Conservation (phyloP, 176 grass and related monocot genomes). For the Oryza australiensis region DNA sequence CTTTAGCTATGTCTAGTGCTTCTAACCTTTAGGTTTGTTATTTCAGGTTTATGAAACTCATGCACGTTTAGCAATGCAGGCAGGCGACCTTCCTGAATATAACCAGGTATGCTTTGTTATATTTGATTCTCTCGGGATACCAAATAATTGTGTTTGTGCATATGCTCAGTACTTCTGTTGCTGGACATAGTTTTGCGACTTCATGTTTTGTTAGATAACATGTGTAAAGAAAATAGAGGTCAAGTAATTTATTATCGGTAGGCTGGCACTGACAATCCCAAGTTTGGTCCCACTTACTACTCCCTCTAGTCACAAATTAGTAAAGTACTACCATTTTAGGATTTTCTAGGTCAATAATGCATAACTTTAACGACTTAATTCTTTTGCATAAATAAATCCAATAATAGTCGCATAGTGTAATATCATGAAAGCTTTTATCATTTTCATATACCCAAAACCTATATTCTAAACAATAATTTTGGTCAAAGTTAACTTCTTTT, state of each 20-base stretch:
- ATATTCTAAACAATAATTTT: no score
- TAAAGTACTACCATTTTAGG: no score
- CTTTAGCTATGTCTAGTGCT: slow-evolving; percentile 8
- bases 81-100: slow-evolving; percentile 85
- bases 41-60: slow-evolving; percentile 97
- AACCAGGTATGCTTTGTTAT: slow-evolving; percentile 70
- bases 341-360: no score
- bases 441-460: no score
- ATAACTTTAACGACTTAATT: no score
- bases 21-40: slow-evolving; percentile 41
- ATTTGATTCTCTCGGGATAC: slow-evolving; percentile 18
- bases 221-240: background rate
- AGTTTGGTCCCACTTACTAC: slow-evolving; percentile 5
- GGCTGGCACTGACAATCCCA: background rate
- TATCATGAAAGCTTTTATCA: no score
- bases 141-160: slow-evolving; percentile 11
- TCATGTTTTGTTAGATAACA: background rate
- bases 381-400: no score
- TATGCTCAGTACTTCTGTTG: background rate
- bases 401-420: no score
- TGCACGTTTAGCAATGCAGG: slow-evolving; percentile 86
- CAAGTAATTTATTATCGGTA: slow-evolving; percentile 10
- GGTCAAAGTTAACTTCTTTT: no score
- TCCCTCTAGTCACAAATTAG: background rate
- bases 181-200: background rate